Evolutionary conservation across 495 filamentous ascomycete species (phyloP).

Genomic region (Aspergillus coremiiformis): DNA sequence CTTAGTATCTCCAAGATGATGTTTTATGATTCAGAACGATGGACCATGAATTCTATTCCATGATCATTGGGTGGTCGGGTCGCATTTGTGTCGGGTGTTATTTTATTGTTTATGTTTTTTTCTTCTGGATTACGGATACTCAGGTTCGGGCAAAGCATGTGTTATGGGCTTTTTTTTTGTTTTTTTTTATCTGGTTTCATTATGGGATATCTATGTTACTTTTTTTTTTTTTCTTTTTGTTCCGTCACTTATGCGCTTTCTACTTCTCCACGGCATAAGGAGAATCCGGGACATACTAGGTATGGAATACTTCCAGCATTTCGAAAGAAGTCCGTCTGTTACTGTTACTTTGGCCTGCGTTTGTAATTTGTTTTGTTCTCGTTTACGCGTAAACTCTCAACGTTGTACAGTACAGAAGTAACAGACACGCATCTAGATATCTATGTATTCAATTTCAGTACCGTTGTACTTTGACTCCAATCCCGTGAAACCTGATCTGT

Average conservation of each 20-base stretch:
- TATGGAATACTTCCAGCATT: too few species aligned
- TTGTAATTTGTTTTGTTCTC: not conserved
- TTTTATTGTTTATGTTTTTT: slow-evolving; percentile 7
- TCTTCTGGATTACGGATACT: slow-evolving; percentile 7
- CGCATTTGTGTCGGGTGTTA: slow-evolving; percentile 3
- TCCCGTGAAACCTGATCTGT: not conserved
- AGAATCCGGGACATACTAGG: not conserved
- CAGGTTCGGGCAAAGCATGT: slow-evolving; percentile 14
- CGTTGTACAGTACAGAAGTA: not conserved
- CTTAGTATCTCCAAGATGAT: not conserved
- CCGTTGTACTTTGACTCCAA: not conserved
- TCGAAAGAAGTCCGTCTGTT: not conserved
- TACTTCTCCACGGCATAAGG: not conserved
- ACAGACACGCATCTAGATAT: not conserved
- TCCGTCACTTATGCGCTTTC: slow-evolving; percentile 2
- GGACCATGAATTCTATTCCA: slow-evolving; percentile 5
- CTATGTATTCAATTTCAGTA: not conserved
- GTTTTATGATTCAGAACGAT: slow-evolving; percentile 4
- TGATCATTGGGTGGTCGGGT: slow-evolving; percentile 4
- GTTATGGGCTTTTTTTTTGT: slow-evolving; percentile 3
- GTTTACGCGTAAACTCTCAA: not conserved
- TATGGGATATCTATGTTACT: not conserved
- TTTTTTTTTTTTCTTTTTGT: slow-evolving; percentile 5
- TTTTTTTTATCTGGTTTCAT: not conserved
- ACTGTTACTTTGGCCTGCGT: not conserved